Percentiles rank a stretch among this genome's conserved stretches.
These are phyloP conservation scores for Leccinum discolor DNA, from an alignment of 1,284 basidiomycete genomes.

Conservation along the genomic window DNA sequence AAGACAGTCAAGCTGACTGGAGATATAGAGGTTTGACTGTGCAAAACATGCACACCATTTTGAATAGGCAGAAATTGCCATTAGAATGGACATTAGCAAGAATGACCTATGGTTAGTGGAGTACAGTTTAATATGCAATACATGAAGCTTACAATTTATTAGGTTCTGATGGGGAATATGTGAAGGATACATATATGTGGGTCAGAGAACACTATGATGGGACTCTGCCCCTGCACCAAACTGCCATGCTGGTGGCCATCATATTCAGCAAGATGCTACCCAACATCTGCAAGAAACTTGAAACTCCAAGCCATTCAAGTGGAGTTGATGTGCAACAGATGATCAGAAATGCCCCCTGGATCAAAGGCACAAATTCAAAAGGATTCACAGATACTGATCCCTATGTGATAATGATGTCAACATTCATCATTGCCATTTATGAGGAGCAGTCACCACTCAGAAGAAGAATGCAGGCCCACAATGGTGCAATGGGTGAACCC, in stretches of 20 bases:
- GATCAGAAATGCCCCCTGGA: neutral
- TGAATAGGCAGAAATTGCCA: neutral
- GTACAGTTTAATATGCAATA: neutral
- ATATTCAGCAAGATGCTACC: neutral
- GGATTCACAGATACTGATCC: neutral
- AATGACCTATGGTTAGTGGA: neutral
- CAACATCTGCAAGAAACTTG: neutral
- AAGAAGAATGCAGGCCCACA: no score
- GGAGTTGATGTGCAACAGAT: neutral
- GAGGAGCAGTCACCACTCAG: neutral
- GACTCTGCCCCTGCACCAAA: neutral
- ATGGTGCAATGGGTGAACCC: neutral
- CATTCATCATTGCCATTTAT: neutral
- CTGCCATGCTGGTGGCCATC: neutral
- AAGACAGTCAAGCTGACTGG: neutral
- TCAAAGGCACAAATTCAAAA: neutral
- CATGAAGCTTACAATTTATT: neutral
- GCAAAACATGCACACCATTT: neutral
- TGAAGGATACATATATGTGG: neutral
- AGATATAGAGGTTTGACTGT: neutral
- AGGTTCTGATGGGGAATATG: neutral
- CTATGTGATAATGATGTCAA: neutral
- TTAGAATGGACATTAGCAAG: neutral
- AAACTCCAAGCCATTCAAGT: no score
- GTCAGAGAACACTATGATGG: neutral